Evolutionary conservation across 2,329 filamentous ascomycete species (phyloP), one percentile per base, ranked within the genome.

Genomic region (Hansfordia pulvinata): DNA sequence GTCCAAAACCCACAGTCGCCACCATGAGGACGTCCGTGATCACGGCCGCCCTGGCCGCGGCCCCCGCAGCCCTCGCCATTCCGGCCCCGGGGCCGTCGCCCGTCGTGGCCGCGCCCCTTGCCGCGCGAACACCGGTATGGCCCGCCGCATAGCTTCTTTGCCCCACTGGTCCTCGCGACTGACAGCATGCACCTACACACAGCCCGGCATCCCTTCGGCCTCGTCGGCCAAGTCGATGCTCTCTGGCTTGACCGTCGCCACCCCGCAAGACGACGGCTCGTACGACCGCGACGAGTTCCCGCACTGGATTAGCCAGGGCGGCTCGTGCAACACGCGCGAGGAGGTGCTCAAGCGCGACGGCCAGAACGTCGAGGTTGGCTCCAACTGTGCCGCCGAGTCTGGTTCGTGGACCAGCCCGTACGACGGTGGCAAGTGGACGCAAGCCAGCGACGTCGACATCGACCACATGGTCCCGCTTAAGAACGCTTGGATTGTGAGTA

Each of bases 401-500:
- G 82, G 83, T 4, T 60, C 56, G 1, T 90, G 83, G 82, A 52
- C 48, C 20, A 76, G 69, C 19, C 76, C 78, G 0, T 90, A 80
- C 46, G 82, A 88, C 42, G 80, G 79, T 10, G 74, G 56, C 1
- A 71, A 61, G 2, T 84, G 77, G 76, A 76, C 69, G 0, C 56
- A 59, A 1, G 68, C 79, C 2, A 66, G 61, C 11, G 77, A 86
- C 39, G 49, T 90, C 2, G 80, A 88, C 39, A 88, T 90, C 32
- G 83, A 90, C 48, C 83, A 90, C 47, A 63, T 90, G 53, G 79
- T 92, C 3, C 81, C 83, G 1, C 49, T 92, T 33, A 76, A 76
- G 45, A 83, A 86, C 43, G 80, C 81, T 5, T 88, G 80, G 81
- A 72, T 78, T 34, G 69, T 74, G 38, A 42, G 60, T 52, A 4